A percentile compares a stretch with the other conserved stretches of the same genome.
Conservation (phyloP, 2,329 filamentous ascomycete species). For the Ceratocystis eucalypticola region DNA sequence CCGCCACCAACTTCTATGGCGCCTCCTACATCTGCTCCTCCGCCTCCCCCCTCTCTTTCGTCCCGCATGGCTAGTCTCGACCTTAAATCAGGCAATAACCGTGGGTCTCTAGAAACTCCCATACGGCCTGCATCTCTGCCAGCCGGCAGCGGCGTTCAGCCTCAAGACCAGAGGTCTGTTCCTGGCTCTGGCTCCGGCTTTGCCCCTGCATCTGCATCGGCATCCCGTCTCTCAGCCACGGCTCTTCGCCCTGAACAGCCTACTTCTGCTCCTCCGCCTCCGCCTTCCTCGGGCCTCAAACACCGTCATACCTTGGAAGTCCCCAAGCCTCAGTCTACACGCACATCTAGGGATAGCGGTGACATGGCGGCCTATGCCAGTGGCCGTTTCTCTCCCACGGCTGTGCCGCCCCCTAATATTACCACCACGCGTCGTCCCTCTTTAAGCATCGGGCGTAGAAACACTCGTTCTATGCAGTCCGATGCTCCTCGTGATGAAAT, state of each 20-base stretch:
- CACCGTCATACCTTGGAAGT: conserved; percentile 85
- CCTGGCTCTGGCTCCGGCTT: not conserved
- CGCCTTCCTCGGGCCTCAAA: conserved; percentile 41
- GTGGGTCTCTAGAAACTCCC: conserved; percentile 4
- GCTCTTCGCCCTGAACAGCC: conserved; percentile 16
- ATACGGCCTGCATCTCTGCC: not conserved
- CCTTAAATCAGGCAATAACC: conserved; percentile 11
- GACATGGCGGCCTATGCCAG: conserved; percentile 57
- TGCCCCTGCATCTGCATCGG: conserved; percentile 9
- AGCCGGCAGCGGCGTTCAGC: conserved; percentile 2
- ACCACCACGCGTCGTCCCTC: conserved; percentile 60
- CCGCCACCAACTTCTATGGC: not conserved
- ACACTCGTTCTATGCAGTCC: conserved; percentile 73
- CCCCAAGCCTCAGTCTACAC: conserved; percentile 51
- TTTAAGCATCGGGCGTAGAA: conserved; percentile 64
- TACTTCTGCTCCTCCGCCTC: conserved; percentile 15
- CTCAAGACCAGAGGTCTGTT: not conserved
- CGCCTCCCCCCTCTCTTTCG: conserved; percentile 13
- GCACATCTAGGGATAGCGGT: conserved; percentile 58
- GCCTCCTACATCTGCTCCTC: not conserved
- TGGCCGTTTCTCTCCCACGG: conserved; percentile 63
- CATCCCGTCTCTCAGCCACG: conserved; percentile 8
- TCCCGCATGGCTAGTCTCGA: conserved; percentile 18
- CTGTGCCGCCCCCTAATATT: conserved; percentile 22
- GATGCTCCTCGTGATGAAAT: conserved; percentile 75